Evolutionary conservation across 2,329 filamentous ascomycete genomes (phyloP).

Genomic region (Bipolaris bicolor): DNA sequence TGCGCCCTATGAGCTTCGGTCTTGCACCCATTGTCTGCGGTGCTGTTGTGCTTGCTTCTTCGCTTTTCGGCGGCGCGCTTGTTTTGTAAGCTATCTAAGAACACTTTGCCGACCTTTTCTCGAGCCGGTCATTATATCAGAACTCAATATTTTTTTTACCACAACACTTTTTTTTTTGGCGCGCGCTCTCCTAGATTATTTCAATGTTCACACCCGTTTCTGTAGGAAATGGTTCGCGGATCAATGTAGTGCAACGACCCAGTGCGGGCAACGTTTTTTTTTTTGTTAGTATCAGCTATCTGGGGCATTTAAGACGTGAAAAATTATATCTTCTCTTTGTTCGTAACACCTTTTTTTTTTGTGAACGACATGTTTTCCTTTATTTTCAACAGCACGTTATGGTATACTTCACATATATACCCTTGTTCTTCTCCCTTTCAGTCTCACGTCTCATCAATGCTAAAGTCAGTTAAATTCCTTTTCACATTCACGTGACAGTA

Average conservation of each 20-base stretch:
- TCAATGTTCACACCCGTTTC: background rate
- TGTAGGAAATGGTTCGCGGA: constrained; percentile 8
- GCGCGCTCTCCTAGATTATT: no score
- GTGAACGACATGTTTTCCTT: no score
- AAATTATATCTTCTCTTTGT: background rate
- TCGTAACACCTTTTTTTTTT: background rate
- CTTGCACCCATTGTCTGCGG: constrained; percentile 60
- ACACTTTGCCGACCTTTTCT: no score
- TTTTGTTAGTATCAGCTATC: constrained; percentile 10
- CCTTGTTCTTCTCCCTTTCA: no score
- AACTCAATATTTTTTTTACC: no score
- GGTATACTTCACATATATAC: no score
- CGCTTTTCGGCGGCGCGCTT: constrained; percentile 60
- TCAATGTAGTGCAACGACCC: constrained; percentile 35
- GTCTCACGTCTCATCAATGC: no score
- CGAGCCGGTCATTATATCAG: no score
- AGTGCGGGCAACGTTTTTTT: constrained; percentile 35
- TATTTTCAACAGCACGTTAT: no score
- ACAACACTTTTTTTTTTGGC: no score
- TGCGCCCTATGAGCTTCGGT: constrained; percentile 54
- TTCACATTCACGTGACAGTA: no score
- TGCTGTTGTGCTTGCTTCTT: constrained; percentile 58
- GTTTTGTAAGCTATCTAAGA: constrained; percentile 39
- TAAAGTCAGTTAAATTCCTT: no score
- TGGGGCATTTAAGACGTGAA: constrained; percentile 3